These are phyloP conservation scores for Schizonepeta tenuifolia DNA, from an alignment of 257 asterid genomes.

Conservation along the genomic window DNA sequence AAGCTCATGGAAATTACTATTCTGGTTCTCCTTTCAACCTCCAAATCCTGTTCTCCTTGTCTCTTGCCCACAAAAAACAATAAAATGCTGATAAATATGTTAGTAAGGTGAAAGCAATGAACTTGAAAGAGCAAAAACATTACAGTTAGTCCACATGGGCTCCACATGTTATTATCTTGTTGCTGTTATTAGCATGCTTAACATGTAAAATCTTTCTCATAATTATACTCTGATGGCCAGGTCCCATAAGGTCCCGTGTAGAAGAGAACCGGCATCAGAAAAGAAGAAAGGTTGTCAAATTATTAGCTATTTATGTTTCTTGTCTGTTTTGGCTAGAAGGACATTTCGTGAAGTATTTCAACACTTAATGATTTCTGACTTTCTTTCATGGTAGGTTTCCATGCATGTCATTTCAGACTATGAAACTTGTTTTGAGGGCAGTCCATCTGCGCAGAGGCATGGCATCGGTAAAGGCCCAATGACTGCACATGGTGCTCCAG, in stretches of 20 bases:
- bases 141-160: background rate
- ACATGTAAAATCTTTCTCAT: slow-evolving; percentile 23
- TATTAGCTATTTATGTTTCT: slow-evolving; percentile 1
- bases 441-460: slow-evolving; percentile 43
- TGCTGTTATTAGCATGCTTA: background rate
- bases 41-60: background rate
- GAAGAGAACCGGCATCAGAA: slow-evolving; percentile 53
- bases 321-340: background rate
- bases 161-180: background rate
- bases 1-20: slow-evolving; percentile 18
- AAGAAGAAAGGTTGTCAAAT: slow-evolving; percentile 71
- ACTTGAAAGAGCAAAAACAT: slow-evolving; percentile 4
- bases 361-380: slow-evolving; percentile 19
- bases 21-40: background rate
- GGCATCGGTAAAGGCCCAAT: slow-evolving; percentile 83
- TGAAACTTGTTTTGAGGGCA: slow-evolving; percentile 48
- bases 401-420: slow-evolving; percentile 45
- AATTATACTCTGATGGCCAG: slow-evolving; percentile 48
- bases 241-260: slow-evolving; percentile 48
- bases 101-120: background rate
- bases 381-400: slow-evolving; percentile 50
- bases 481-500: slow-evolving; percentile 43
- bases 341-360: slow-evolving; percentile 15
- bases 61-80: background rate
- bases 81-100: background rate